A percentile compares a stretch with the other conserved stretches of the same genome.
phyloP scores from a whole-genome alignment of 441 rosid genomes.

The Euphorbia corollata region DNA sequence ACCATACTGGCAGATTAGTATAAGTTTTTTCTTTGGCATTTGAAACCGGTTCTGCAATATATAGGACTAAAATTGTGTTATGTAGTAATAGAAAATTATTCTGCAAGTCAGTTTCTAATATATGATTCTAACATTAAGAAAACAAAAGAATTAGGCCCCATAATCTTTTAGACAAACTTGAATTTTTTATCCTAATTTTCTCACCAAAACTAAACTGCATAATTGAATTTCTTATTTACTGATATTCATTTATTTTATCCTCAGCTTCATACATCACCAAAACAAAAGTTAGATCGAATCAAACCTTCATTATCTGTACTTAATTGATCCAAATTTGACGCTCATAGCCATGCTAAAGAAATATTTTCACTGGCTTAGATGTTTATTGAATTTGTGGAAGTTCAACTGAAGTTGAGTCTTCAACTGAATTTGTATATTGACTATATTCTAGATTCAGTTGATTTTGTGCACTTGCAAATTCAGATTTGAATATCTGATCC shows the following conservation, averaged over 20 bases:
- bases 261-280: not conserved
- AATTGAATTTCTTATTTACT: not conserved
- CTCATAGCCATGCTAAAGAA: not conserved
- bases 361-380: not conserved
- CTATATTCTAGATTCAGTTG: too few species aligned
- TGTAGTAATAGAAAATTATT: not conserved
- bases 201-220: not conserved
- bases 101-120: slow-evolving; percentile 5
- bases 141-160: not conserved
- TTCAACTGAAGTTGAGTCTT: not conserved
- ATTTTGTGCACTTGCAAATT: not conserved
- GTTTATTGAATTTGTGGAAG: not conserved
- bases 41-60: slow-evolving; percentile 24
- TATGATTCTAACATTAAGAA: not conserved
- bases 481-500: not conserved
- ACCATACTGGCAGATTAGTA: slow-evolving; percentile 75
- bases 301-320: too few species aligned
- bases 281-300: too few species aligned
- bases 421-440: too few species aligned
- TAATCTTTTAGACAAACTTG: not conserved
- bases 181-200: not conserved
- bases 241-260: not conserved
- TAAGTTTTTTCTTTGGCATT: slow-evolving; percentile 81
- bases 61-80: slow-evolving; percentile 3
- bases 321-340: not conserved